These are phyloP conservation scores for Colletotrichum godetiae DNA, from an alignment of 2,329 filamentous ascomycete genomes.

Conservation along the genomic window DNA sequence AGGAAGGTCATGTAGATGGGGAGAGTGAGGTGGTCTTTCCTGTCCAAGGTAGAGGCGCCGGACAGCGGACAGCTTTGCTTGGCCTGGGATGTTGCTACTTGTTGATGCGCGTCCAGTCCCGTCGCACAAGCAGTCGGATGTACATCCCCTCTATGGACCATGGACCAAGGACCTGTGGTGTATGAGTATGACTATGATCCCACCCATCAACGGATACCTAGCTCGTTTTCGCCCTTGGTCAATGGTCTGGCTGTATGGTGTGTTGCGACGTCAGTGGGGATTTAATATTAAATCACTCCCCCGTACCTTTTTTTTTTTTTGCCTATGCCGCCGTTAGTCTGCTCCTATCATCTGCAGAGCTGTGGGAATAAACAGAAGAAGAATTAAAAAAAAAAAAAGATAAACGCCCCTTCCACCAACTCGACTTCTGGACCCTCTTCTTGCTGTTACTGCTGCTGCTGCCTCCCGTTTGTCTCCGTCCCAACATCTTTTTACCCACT, in stretches of 20 bases:
- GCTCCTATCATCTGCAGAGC: slow-evolving; percentile 19
- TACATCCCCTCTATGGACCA: not conserved
- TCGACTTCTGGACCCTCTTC: slow-evolving; percentile 21
- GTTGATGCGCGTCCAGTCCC: not conserved
- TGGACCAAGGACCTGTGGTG: no score
- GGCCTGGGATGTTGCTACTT: not conserved
- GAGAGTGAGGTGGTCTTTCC: not conserved
- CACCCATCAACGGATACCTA: slow-evolving; percentile 14
- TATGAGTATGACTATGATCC: not conserved
- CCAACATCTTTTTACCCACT: not conserved
- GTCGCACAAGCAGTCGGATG: not conserved
- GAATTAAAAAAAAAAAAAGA: slow-evolving; percentile 20
- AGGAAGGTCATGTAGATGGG: not conserved
- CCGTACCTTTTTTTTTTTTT: not conserved
- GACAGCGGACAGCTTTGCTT: not conserved
- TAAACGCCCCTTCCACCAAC: slow-evolving; percentile 15
- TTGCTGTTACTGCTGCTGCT: not conserved
- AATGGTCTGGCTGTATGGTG: slow-evolving; percentile 8
- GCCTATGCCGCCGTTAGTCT: slow-evolving; percentile 13
- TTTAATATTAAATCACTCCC: slow-evolving; percentile 36
- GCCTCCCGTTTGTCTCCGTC: slow-evolving; percentile 5
- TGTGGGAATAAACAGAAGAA: slow-evolving; percentile 30
- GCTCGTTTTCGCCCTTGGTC: not conserved
- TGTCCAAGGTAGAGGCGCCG: not conserved
- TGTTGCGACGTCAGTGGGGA: slow-evolving; percentile 37